Evolutionary conservation across 106 monocot genomes (phyloP), one percentile per base, ranked within the genome.

Genomic region (Gastrodia elata): DNA sequence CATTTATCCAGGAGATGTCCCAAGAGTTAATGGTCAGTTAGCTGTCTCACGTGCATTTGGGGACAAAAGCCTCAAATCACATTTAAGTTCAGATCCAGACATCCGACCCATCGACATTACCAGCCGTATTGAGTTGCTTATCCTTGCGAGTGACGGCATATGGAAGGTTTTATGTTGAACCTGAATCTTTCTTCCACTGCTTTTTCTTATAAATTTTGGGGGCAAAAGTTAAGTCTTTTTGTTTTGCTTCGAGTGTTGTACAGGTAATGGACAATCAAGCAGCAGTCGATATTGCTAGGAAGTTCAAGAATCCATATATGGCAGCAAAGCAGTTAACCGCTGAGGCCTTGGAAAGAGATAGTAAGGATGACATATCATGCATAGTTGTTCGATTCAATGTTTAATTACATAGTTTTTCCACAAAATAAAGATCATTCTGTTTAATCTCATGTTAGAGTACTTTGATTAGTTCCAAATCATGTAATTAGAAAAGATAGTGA

Each of bases 41-140:
- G 92, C 92, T 40, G 92, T 92, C 65, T 86, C 92, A 6, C 80
- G 92, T 6, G 92, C 92, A n/a, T 92, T 92, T 77, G 92, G 92
- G n/a, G 92, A 92, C 84, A 83, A 85, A 74, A 78, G 76, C 58
- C 87, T 92, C 5, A 92, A 92, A 73, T 82, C 80, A 30, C 92
- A 87, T 44, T 41, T 92, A 38, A 59, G 86, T 8, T 92, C 89
- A 24, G 89, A 92, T 55, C 92, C 89, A 15, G 86, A 92, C 71
- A 77, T 92, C 55, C 43, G 39, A n/a, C 33, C 71, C 27, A 73
- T 80, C 77, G 86, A 89, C 30, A 87, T 83, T 64, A 70, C 43
- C 36, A 41, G 55, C 20, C 77, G 79, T 9, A 69, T 85, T 0
- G 86, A 92, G 34, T 49, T 92, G 71, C 82, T 92, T 22, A 81